Percentiles rank a stretch among this genome's conserved stretches.
These are phyloP conservation scores for Amylocarpus encephaloides DNA, from an alignment of 2,329 filamentous ascomycete genomes.

Conservation along the genomic window DNA sequence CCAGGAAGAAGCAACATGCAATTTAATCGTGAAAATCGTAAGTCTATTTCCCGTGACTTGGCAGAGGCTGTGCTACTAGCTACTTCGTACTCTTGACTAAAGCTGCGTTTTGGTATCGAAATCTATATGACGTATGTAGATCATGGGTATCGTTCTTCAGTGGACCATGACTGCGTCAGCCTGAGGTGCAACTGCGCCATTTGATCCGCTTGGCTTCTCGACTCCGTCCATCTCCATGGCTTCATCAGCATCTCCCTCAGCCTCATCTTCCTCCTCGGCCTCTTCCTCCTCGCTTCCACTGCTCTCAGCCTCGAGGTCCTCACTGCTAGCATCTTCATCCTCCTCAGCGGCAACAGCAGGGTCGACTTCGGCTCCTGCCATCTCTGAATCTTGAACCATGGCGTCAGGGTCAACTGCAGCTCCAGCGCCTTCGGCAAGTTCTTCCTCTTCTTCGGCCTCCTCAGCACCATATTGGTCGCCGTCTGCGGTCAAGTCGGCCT, in stretches of 20 bases:
- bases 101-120: background rate
- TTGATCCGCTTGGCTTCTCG: conserved; percentile 23
- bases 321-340: conserved; percentile 61
- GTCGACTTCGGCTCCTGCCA: conserved; percentile 61
- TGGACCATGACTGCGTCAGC: conserved; percentile 31
- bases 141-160: conserved; percentile 23
- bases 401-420: conserved; percentile 36
- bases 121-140: conserved; percentile 1
- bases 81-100: too few species aligned
- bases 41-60: too few species aligned
- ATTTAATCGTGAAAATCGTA: too few species aligned
- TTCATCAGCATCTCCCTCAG: conserved; percentile 29
- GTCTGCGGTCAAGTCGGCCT: conserved; percentile 80
- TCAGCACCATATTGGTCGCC: conserved; percentile 89
- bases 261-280: conserved; percentile 58
- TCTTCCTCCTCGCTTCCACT: conserved; percentile 52
- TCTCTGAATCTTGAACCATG: conserved; percentile 63
- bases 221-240: conserved; percentile 46
- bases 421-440: conserved; percentile 45
- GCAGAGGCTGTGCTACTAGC: too few species aligned
- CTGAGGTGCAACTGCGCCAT: conserved; percentile 16
- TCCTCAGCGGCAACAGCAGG: conserved; percentile 51
- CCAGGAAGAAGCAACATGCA: too few species aligned
- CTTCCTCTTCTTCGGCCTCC: conserved; percentile 67
- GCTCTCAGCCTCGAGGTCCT: conserved; percentile 42